Base-by-base conservation (phyloP, 495 filamentous ascomycete genomes). In the Daldinia decipiens region DNA sequence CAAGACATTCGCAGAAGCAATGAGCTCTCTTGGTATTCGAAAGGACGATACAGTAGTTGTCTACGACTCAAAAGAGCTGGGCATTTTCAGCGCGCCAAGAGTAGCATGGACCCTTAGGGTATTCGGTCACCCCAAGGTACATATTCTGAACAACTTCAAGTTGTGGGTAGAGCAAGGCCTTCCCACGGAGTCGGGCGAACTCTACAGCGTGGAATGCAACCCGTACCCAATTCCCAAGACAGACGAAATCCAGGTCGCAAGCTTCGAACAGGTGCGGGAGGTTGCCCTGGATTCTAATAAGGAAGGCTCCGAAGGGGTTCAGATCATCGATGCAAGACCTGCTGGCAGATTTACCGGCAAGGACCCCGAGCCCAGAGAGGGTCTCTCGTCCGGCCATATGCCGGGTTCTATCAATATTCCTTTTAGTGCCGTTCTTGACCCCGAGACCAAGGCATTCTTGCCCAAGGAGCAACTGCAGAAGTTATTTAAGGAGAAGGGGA, bases 61-160 rank as follows among this genome's bases (percentile, higher is more conserved):
- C 7, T 99, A 98, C 75, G 95, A 99, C 78, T 89, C 89, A 6
- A 86, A 89, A 45, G 92, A 98, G 78, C 79, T 94, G 27, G 95
- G 95, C 4, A 93, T 99, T 52, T 97, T 99, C 82, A 93, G 90
- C 69, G 95, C 95, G 0, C 96, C 95, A 1, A 86, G 96, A 58
- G 94, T 95, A 5, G 95, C 87, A 38, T 99, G 95, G 95, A 98
- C 94, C 8, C 81, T 99, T 62, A 87, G 87, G 65, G 88, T 94
- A 26, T 97, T 97, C 76, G 95, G 95, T 11, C 95, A 99, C 79
- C 85, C 89, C n/a, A 88, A 86, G 67, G 95, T 98, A 5, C 93
- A 97, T 78, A 74, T 99, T 38, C 81, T 99, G 59, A 95, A 99
- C 80, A 99, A 98, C 80, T 99, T 97, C 82, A 89, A 89, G 74